These are phyloP conservation scores for Heritiera fomes DNA, from an alignment of 345 rosid species.

Conservation along the genomic window DNA sequence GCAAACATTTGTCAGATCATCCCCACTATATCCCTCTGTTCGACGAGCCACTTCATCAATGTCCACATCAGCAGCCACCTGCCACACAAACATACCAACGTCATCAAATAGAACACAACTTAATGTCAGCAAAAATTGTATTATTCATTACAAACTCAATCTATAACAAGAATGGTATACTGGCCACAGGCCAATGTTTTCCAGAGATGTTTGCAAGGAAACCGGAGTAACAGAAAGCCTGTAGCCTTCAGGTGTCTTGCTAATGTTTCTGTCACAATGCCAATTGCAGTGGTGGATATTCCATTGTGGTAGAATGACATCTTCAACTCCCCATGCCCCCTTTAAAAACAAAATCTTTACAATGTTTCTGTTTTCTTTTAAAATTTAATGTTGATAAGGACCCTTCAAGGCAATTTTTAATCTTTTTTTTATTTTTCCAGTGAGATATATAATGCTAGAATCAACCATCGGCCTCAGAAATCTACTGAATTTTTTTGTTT, in stretches of 20 bases:
- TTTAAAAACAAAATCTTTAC: too few relatives aligned
- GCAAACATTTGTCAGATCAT: conserved; percentile 96
- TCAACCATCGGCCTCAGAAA: not conserved
- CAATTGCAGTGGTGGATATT: too few relatives aligned
- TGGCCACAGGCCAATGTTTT: not conserved
- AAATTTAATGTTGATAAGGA: not conserved
- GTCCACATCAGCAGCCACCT: conserved; percentile 91
- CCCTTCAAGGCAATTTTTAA: not conserved
- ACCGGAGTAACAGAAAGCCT: too few relatives aligned
- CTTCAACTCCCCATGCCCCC: too few relatives aligned
- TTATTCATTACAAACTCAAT: not conserved
- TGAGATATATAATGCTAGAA: not conserved
- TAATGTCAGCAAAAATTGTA: too few relatives aligned
- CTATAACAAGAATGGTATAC: not conserved
- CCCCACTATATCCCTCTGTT: conserved; percentile 98
- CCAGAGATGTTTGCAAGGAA: not conserved
- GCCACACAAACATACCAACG: not conserved
- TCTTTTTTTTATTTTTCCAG: not conserved
- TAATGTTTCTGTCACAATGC: too few relatives aligned
- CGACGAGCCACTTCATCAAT: conserved; percentile 88
- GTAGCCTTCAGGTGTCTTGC: too few relatives aligned
- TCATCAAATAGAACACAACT: too few relatives aligned
- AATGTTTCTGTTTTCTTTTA: too few relatives aligned
- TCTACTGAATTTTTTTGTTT: not conserved
- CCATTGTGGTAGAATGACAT: too few relatives aligned